Percentiles rank a stretch among this genome's conserved stretches.
Conservation (phyloP, 345 rosid species). For the Aquilaria yunnanensis region DNA sequence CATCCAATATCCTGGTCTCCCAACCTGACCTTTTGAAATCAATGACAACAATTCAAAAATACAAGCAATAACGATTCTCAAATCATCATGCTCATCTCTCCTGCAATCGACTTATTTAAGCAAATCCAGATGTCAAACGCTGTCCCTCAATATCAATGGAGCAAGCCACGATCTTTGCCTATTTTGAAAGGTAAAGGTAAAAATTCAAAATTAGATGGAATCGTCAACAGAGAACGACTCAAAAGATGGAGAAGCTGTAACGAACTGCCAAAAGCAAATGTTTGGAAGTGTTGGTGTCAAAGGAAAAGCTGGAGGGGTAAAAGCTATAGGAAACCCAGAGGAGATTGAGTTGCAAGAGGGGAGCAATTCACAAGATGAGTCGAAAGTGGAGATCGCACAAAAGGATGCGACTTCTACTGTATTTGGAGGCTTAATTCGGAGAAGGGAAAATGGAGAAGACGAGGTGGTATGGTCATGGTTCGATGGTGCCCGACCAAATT, state of each 20-base stretch:
- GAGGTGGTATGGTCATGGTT: neutral
- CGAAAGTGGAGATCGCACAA: constrained; percentile 58
- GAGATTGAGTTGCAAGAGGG: constrained; percentile 84
- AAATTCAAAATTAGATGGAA: too few species aligned
- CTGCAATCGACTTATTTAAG: too few species aligned
- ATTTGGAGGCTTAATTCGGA: constrained; percentile 70
- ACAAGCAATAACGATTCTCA: too few species aligned
- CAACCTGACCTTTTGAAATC: too few species aligned
- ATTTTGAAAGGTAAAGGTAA: too few species aligned
- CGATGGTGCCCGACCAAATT: too few species aligned
- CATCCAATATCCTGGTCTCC: too few species aligned
- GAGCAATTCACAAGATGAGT: constrained; percentile 69
- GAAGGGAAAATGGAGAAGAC: constrained; percentile 48
- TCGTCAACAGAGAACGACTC: constrained; percentile 20
- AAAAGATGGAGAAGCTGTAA: constrained; percentile 76
- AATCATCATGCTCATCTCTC: too few species aligned
- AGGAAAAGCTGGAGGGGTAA: constrained; percentile 21
- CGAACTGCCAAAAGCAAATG: constrained; percentile 30
- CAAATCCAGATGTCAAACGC: too few species aligned
- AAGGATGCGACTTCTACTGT: constrained; percentile 80
- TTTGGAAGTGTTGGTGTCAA: neutral
- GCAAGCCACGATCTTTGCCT: too few species aligned
- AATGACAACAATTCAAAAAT: too few species aligned
- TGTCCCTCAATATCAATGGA: too few species aligned
- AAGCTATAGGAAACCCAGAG: constrained; percentile 44